A percentile compares a stretch with the other conserved stretches of the same genome.
Evolutionary conservation across 2,329 filamentous ascomycete species (phyloP).

Genomic region (Colletotrichum echinochloae): DNA sequence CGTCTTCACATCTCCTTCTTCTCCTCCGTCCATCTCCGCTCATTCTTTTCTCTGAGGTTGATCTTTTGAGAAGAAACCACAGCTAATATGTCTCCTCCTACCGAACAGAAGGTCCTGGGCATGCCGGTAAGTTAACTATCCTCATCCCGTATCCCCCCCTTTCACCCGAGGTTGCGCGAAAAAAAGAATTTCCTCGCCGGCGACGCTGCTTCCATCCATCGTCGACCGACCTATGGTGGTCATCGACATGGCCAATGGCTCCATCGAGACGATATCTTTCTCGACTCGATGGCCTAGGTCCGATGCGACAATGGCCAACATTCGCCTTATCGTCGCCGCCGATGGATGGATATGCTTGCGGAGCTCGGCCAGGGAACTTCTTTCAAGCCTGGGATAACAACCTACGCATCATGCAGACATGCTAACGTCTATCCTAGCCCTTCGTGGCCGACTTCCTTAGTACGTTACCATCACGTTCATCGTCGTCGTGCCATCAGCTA

Average conservation of each 20-base stretch:
- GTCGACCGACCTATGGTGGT: not conserved
- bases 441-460: slow-evolving; percentile 99
- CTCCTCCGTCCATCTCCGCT: slow-evolving; percentile 68
- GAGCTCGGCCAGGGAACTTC: not conserved
- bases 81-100: slow-evolving; percentile 66
- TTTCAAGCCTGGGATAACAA: not conserved
- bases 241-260: slow-evolving; percentile 25
- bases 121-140: slow-evolving; percentile 69
- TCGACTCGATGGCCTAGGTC: not conserved
- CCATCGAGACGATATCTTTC: not conserved
- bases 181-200: slow-evolving; percentile 46
- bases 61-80: slow-evolving; percentile 57
- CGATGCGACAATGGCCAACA: slow-evolving; percentile 13
- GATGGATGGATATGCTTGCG: not conserved
- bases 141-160: slow-evolving; percentile 24
- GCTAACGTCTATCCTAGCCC: slow-evolving; percentile 70
- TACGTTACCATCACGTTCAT: slow-evolving; percentile 69
- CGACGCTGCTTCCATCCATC: slow-evolving; percentile 42
- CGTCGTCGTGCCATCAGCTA: not conserved
- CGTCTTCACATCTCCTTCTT: slow-evolving; percentile 56
- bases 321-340: slow-evolving; percentile 23
- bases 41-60: slow-evolving; percentile 66
- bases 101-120: slow-evolving; percentile 71
- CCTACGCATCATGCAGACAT: not conserved
- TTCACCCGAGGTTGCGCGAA: slow-evolving; percentile 42